phyloP scores from a whole-genome alignment of 768 basidiomycete genomes.

The Suillus sp. region DNA sequence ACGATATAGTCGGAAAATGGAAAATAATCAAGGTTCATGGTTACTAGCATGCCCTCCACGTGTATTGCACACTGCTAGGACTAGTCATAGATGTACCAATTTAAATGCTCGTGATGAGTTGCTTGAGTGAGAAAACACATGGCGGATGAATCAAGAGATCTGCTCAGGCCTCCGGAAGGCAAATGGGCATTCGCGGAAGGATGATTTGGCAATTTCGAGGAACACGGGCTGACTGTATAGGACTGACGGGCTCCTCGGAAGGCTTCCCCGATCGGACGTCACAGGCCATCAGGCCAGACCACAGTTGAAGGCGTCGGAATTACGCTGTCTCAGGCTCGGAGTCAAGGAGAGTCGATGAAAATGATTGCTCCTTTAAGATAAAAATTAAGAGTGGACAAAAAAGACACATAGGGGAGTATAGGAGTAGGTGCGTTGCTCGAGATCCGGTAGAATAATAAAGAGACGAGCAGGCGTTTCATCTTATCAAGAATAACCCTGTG shows the following conservation, averaged over 20 bases:
- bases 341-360: not conserved
- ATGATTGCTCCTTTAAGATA: not conserved
- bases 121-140: slow-evolving; percentile 1
- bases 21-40: not conserved
- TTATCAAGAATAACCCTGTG: slow-evolving; percentile 9
- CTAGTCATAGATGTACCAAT: not conserved
- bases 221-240: not conserved
- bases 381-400: not conserved
- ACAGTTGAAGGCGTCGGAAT: not conserved
- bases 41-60: not conserved
- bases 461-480: not conserved
- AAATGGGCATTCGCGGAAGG: not conserved
- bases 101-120: not conserved
- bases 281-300: not conserved
- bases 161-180: not conserved
- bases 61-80: not conserved
- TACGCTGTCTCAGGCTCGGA: not conserved
- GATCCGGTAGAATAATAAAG: slow-evolving; percentile 7
- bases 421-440: not conserved
- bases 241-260: not conserved
- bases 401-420: slow-evolving; percentile 1
- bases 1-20: slow-evolving; percentile 6
- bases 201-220: not conserved
- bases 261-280: not conserved
- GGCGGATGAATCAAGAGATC: not conserved